Evolutionary conservation across 2,329 filamentous ascomycete species (phyloP), one percentile per base, ranked within the genome.

Genomic region (Fusarium aywerte): DNA sequence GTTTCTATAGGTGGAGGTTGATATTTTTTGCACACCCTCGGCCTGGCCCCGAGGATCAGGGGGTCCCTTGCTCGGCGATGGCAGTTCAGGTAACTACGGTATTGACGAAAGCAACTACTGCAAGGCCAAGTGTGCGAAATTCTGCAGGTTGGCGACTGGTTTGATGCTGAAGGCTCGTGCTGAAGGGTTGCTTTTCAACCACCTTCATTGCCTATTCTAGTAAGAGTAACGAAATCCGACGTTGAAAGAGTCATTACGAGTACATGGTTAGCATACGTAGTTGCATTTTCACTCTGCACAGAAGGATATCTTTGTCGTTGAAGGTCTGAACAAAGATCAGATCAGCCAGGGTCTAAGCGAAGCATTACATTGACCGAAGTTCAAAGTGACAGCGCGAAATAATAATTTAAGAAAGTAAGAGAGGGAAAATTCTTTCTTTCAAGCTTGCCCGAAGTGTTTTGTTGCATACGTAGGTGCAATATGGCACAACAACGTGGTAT

Each of bases 321-420:
- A 67, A 67, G 54, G 64, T 67, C 68, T 57, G 42, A 18, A 43
- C 59, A 67, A 67, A 67, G 65, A 67, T 67, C 59, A 67, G 65
- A 65, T 67, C 65, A 67, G 65, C 59, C 50, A 33, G 49, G 65
- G 47, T 65, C 42, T 65, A 65, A 59, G 64, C 61, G 40, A 49
- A 55, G 40, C 42, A 35, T 65, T 65, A 35, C 50, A 52, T 68
- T 64, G 65, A 48, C 38, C 53, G 45, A 52, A 68, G 33, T 31
- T 42, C 63, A 47, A 50, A 40, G 31, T 20, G 21, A 53, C 40
- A 47, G 33, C 38, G 21, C 33, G 40, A 39, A 38, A 29, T n/a
- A n/a, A n/a, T n/a, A n/a, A n/a, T n/a, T 50, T 18, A 33, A 25
- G 40, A 33, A 50, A 38, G 16, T 21, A 39, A 43, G 36, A 21